Evolutionary conservation across 768 basidiomycete genomes (phyloP), one percentile per base, ranked within the genome.

Genomic region (Mycena vulgaris): DNA sequence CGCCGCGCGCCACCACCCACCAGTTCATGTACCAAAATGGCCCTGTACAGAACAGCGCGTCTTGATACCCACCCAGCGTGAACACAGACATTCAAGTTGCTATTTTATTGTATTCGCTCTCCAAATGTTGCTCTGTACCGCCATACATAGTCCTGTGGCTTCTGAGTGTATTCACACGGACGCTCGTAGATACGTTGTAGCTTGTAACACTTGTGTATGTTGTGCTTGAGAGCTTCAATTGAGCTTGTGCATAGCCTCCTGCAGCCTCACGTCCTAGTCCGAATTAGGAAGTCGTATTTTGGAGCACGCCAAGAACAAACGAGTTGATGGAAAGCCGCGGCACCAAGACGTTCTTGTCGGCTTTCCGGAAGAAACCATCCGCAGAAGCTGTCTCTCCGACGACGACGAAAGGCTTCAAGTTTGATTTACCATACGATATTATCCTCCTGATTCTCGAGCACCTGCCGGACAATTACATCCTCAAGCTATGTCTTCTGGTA

Each of bases 21-120:
- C 69, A 65, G 28, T 70, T 70, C 35, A 65, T 65, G 69, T 59
- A 60, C 28, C 61, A 69, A 30, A 57, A 51, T 35, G 65, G 65
- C 16, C 42, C 42, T 23, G 56, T 58, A 3, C 65, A 52, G 23
- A 68, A 68, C 23, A 39, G 33, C 21, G 19, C 51, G 19, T 53
- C 66, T 25, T 68, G 37, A 40, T 28, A 33, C 19, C 28, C 53
- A 3, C 17, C n/a, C 23, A 6, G 7, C 39, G 21, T 19, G 30
- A 27, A 48, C 10, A 40, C n/a, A 42, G 63, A 53, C 63, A 55
- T 64, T 55, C 21, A 25, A 14, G 42, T 45, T 14, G 7, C 10
- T 27, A 27, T 48, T 27, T 13, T 48, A 48, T 25, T 39, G 31
- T 39, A 39, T 56, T 27, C 31, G 52, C 52, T 53, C n/a, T 42